Evolutionary conservation across 768 basidiomycete species (phyloP).

Genomic region (Lactarius sanguifluus): DNA sequence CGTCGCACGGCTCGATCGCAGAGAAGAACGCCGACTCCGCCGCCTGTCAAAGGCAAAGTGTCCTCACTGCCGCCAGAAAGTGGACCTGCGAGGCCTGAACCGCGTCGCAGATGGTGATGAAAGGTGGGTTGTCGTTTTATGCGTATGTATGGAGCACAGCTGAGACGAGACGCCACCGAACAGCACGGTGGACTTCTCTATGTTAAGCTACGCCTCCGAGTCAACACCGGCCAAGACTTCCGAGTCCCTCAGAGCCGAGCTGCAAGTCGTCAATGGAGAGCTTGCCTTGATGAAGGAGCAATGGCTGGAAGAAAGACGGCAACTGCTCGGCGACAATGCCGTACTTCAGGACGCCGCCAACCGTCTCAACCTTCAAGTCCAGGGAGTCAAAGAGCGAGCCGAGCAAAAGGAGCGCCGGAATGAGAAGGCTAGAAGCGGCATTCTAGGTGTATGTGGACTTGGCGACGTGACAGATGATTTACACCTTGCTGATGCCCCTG

Average conservation of each 20-base stretch:
- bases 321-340: constrained; percentile 67
- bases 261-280: constrained; percentile 62
- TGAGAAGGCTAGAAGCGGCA: constrained; percentile 48
- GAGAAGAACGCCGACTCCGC: constrained; percentile 65
- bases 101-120: constrained; percentile 52
- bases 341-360: constrained; percentile 70
- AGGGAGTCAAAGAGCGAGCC: constrained; percentile 55
- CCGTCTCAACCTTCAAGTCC: constrained; percentile 62
- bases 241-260: constrained; percentile 59
- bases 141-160: background rate
- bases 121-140: constrained; percentile 45
- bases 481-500: constrained; percentile 10
- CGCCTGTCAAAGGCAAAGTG: constrained; percentile 65
- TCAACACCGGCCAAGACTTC: constrained; percentile 67
- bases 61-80: constrained; percentile 63
- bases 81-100: constrained; percentile 50
- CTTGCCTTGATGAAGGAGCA: constrained; percentile 61
- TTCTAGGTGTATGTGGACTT: constrained; percentile 51
- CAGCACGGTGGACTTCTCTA: constrained; percentile 56
- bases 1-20: constrained; percentile 58
- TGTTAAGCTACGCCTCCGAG: constrained; percentile 48
- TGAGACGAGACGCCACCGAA: constrained; percentile 1
- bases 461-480: background rate
- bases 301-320: constrained; percentile 68
- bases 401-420: constrained; percentile 53